Evolutionary conservation across 352 stramenopile genomes (phyloP).

Genomic region (Phytophthora niederhauseri): DNA sequence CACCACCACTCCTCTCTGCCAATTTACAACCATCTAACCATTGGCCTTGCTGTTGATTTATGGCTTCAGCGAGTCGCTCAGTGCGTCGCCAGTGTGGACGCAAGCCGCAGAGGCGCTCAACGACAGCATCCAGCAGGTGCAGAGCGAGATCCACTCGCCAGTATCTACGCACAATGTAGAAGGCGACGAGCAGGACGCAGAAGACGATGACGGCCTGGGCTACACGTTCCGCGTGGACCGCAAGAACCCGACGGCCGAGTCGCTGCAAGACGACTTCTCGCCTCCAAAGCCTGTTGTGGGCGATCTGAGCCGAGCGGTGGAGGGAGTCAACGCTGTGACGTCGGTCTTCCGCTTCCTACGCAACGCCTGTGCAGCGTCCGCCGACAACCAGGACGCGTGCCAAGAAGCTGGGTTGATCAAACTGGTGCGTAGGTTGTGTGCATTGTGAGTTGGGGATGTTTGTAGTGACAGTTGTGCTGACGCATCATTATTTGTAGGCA

Average conservation of each 20-base stretch:
- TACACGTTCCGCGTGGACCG: constrained; percentile 68
- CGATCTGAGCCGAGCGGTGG: constrained; percentile 11
- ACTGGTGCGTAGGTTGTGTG: constrained; percentile 7
- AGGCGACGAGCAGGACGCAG: constrained; percentile 24
- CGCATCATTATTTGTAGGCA: constrained; percentile 29
- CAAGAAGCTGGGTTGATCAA: constrained; percentile 27
- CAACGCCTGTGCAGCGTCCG: constrained; percentile 63
- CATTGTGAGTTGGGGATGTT: neutral
- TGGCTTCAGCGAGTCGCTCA: constrained; percentile 28
- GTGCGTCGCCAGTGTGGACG: constrained; percentile 23
- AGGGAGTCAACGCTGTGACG: constrained; percentile 33
- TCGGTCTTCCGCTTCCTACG: constrained; percentile 73
- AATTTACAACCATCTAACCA: neutral
- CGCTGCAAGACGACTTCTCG: constrained; percentile 35
- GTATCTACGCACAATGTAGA: neutral
- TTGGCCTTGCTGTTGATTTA: neutral
- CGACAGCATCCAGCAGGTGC: constrained; percentile 16
- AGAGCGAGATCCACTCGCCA: constrained; percentile 4
- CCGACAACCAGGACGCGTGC: constrained; percentile 59
- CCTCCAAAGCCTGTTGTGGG: constrained; percentile 37
- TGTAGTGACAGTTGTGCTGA: constrained; percentile 8
- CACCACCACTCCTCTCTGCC: neutral
- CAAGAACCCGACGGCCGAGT: constrained; percentile 37
- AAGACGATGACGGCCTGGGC: constrained; percentile 67
- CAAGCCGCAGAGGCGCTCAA: constrained; percentile 22